These are phyloP conservation scores for Drechslerella stenobrocha DNA, from an alignment of 2,329 filamentous ascomycete genomes.

Conservation along the genomic window DNA sequence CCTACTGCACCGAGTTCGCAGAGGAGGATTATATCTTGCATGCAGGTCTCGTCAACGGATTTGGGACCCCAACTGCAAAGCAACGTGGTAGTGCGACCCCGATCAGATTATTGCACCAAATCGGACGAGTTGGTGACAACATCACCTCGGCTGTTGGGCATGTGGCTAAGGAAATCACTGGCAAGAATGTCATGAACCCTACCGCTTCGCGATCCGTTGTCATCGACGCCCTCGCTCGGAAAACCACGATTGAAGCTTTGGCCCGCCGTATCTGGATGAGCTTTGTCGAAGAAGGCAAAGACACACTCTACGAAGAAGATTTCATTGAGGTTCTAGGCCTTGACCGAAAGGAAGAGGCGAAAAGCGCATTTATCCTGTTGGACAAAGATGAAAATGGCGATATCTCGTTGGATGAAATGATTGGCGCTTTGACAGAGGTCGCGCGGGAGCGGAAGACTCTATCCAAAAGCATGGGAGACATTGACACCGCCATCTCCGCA, in stretches of 20 bases:
- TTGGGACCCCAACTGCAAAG: constrained; percentile 54
- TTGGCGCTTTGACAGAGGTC: constrained; percentile 80
- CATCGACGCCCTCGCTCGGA: constrained; percentile 83
- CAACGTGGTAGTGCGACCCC: constrained; percentile 71
- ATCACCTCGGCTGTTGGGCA: constrained; percentile 91
- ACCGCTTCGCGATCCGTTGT: constrained; percentile 89
- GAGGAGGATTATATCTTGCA: constrained; percentile 92
- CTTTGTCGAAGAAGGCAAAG: constrained; percentile 86
- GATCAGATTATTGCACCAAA: constrained; percentile 72
- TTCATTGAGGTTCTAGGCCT: constrained; percentile 82
- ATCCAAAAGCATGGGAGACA: constrained; percentile 91
- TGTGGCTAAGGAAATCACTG: constrained; percentile 90
- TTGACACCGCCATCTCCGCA: constrained; percentile 71
- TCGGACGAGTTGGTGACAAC: constrained; percentile 85
- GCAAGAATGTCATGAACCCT: constrained; percentile 87
- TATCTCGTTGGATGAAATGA: constrained; percentile 93
- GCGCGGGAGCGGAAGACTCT: constrained; percentile 86
- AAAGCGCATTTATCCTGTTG: constrained; percentile 78
- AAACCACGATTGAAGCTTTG: constrained; percentile 81
- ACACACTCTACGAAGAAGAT: constrained; percentile 77
- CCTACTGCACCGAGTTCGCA: constrained; percentile 85
- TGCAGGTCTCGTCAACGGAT: constrained; percentile 68
- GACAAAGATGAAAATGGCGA: constrained; percentile 91
- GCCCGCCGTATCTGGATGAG: constrained; percentile 91
- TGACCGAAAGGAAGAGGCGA: constrained; percentile 73